Evolutionary conservation across 768 basidiomycete genomes (phyloP).

Genomic region (Tricholoma flavovirens): DNA sequence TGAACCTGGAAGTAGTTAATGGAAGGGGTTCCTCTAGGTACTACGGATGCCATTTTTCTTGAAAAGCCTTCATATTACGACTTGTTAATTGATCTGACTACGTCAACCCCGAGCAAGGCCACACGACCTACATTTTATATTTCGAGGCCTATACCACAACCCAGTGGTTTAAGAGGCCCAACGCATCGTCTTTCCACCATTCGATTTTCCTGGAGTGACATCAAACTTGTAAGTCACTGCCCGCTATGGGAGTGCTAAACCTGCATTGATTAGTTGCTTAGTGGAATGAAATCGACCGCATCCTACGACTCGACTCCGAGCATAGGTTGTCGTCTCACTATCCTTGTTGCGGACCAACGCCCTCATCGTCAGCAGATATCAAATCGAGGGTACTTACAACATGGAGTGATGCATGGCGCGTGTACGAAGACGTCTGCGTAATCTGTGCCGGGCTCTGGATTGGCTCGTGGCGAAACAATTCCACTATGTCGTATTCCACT

Average conservation of each 20-base stretch:
- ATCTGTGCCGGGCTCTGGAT: slow-evolving; percentile 82
- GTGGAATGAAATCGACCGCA: slow-evolving; percentile 77
- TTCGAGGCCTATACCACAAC: slow-evolving; percentile 41
- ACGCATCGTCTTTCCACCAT: slow-evolving; percentile 55
- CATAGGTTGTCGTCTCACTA: slow-evolving; percentile 17
- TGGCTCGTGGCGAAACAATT: slow-evolving; percentile 56
- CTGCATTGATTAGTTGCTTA: slow-evolving; percentile 17
- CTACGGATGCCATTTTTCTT: slow-evolving; percentile 80
- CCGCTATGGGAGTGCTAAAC: neutral
- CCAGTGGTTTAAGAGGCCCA: slow-evolving; percentile 30
- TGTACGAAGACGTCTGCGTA: slow-evolving; percentile 83
- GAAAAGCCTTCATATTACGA: slow-evolving; percentile 80
- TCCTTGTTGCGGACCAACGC: slow-evolving; percentile 29
- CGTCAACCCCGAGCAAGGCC: slow-evolving; percentile 52
- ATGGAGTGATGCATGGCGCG: slow-evolving; percentile 73
- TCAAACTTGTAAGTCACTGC: slow-evolving; percentile 50
- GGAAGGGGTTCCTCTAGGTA: slow-evolving; percentile 34
- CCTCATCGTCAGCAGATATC: slow-evolving; percentile 19
- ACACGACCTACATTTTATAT: slow-evolving; percentile 64
- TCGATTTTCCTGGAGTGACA: slow-evolving; percentile 81
- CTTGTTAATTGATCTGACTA: slow-evolving; percentile 73
- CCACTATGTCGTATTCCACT: slow-evolving; percentile 43
- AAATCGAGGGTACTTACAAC: slow-evolving; percentile 38
- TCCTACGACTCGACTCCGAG: slow-evolving; percentile 51
- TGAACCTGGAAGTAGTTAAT: slow-evolving; percentile 1